Conservation (phyloP, 768 basidiomycete species). For the Agaricus subrufescens region DNA sequence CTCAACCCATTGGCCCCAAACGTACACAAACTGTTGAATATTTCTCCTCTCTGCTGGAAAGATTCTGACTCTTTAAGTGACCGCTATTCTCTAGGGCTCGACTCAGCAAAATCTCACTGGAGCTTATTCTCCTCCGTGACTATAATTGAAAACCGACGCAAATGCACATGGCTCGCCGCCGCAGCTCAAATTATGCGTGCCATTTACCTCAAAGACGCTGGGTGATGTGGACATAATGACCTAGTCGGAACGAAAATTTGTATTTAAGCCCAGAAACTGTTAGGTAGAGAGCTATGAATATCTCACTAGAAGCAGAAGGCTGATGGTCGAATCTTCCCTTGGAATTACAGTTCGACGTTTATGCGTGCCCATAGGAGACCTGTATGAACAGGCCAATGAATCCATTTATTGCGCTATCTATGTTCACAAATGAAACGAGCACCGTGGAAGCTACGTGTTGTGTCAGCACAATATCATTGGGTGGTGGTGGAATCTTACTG, state of each 20-base stretch:
- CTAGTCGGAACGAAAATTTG: constrained; percentile 26
- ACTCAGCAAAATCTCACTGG: no score
- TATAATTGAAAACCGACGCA: no score
- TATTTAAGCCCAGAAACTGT: constrained; percentile 27
- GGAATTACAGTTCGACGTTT: constrained; percentile 29
- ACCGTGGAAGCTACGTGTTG: constrained; percentile 19
- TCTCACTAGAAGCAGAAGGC: not conserved
- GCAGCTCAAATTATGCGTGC: no score
- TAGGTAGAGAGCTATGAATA: constrained; percentile 22
- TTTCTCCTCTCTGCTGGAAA: no score
- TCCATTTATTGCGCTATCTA: not conserved
- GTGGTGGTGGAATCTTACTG: not conserved
- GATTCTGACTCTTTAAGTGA: no score
- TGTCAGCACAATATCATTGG: constrained; percentile 3
- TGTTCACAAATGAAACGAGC: constrained; percentile 20
- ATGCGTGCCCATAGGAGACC: no score
- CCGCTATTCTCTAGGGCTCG: no score
- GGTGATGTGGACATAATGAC: constrained; percentile 26
- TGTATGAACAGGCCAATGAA: constrained; percentile 6
- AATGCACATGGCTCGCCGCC: no score
- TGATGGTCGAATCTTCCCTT: constrained; percentile 16
- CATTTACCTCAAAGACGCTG: constrained; percentile 5
- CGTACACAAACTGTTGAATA: no score
- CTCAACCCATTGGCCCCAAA: no score
- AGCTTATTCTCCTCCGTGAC: no score